A percentile compares a stretch with the other conserved stretches of the same genome.
Conservation (phyloP, 192 early-diverging fungal genomes). For the Gorgonomyces haynaldii region DNA sequence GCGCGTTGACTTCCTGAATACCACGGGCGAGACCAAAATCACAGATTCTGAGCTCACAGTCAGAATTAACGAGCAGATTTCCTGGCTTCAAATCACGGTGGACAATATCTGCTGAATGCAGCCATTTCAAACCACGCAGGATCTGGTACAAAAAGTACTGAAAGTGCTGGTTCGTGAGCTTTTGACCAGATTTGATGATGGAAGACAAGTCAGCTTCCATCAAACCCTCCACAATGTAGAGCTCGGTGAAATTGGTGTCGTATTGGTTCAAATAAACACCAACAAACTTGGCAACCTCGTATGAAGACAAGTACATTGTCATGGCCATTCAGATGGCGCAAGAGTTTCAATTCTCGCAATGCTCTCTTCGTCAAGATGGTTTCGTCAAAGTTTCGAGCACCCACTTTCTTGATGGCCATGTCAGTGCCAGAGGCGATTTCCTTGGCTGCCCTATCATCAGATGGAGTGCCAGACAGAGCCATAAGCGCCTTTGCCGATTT, state of each 20-base stretch:
- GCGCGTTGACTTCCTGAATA: conserved; percentile 16
- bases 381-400: conserved; percentile 67
- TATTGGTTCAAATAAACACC: conserved; percentile 79
- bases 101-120: conserved; percentile 95
- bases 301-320: conserved; percentile 61
- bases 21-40: conserved; percentile 47
- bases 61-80: conserved; percentile 42
- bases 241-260: conserved; percentile 73
- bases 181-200: conserved; percentile 87
- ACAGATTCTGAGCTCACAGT: conserved; percentile 46
- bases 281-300: conserved; percentile 79
- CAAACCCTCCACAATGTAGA: conserved; percentile 93
- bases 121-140: conserved; percentile 90
- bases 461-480: conserved; percentile 77
- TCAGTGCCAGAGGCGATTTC: conserved; percentile 23
- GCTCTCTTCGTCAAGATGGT: conserved; percentile 80
- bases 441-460: conserved; percentile 15
- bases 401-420: conserved; percentile 70
- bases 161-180: conserved; percentile 88
- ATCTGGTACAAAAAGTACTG: conserved; percentile 99
- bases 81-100: conserved; percentile 97
- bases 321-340: conserved; percentile 85
- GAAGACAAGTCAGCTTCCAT: conserved; percentile 99
- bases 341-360: conserved; percentile 82
- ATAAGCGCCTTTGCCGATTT: conserved; percentile 86